phyloP scores from a whole-genome alignment of 2,329 filamentous ascomycete genomes.

The Rhynchosporium agropyri region DNA sequence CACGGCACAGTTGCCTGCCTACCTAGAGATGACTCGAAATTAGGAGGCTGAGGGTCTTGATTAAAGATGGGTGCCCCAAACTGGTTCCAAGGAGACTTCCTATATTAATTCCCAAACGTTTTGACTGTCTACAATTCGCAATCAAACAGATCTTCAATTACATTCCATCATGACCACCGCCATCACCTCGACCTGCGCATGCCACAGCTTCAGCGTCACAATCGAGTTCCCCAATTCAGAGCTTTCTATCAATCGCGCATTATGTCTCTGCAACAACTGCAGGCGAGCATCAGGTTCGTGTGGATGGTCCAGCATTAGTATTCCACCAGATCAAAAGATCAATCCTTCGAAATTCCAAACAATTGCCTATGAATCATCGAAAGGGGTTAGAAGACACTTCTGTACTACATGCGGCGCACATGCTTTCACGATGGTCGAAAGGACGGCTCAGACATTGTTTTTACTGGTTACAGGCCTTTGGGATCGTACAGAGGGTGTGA shows the following conservation, averaged over 20 bases:
- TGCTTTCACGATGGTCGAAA: conserved; percentile 40
- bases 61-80: not conserved
- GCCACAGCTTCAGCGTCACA: conserved; percentile 42
- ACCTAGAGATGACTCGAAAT: not conserved
- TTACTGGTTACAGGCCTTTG: conserved; percentile 44
- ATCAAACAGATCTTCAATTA: conserved; percentile 15
- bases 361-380: conserved; percentile 48
- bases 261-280: conserved; percentile 58
- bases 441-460: conserved; percentile 31
- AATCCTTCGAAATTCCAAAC: conserved; percentile 43
- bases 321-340: conserved; percentile 42
- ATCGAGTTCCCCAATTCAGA: conserved; percentile 42
- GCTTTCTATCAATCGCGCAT: conserved; percentile 45
- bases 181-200: conserved; percentile 44
- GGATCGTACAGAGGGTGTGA: conserved; percentile 36
- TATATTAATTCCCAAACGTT: too few relatives aligned
- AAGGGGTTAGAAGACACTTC: conserved; percentile 49
- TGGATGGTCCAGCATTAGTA: conserved; percentile 47
- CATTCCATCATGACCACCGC: conserved; percentile 24
- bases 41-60: not conserved
- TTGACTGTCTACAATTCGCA: not conserved
- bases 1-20: not conserved
- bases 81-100: not conserved
- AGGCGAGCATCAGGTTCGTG: conserved; percentile 52
- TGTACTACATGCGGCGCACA: conserved; percentile 55